A percentile compares a stretch with the other conserved stretches of the same genome.
phyloP scores from a whole-genome alignment of 176 grass and related monocot species.

The Chloris gayana region DNA sequence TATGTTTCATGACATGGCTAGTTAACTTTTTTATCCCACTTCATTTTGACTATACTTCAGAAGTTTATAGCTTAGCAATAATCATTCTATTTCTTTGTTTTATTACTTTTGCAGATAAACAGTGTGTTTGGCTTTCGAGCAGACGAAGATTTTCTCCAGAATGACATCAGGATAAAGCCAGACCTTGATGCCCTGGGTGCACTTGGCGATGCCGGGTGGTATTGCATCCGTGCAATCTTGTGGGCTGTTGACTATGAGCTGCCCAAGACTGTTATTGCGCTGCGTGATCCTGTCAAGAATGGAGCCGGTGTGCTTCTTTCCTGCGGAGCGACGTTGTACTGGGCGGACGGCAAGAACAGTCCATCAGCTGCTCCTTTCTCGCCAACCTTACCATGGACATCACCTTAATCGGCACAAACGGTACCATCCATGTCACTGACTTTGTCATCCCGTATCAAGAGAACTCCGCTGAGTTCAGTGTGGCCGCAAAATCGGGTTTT shows the following conservation, averaged over 20 bases:
- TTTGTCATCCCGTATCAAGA: conserved; percentile 73
- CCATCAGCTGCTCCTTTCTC: conserved; percentile 71
- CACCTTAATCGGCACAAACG: conserved; percentile 59
- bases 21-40: background rate
- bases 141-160: conserved; percentile 70
- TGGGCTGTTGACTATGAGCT: conserved; percentile 74
- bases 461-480: conserved; percentile 33
- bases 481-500: conserved; percentile 50
- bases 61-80: background rate
- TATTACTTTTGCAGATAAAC: conserved; percentile 67
- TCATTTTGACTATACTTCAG: background rate
- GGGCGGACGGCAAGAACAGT: conserved; percentile 53
- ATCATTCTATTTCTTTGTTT: background rate
- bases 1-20: background rate
- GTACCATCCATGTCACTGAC: conserved; percentile 59
- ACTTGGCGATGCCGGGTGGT: conserved; percentile 78
- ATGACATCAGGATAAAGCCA: conserved; percentile 88
- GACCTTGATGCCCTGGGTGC: conserved; percentile 63
- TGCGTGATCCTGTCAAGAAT: conserved; percentile 49
- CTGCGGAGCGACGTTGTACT: conserved; percentile 61
- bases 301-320: conserved; percentile 55
- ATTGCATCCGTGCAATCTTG: conserved; percentile 71
- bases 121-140: conserved; percentile 44
- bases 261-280: conserved; percentile 57
- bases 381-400: conserved; percentile 63